Percentiles rank a stretch among this genome's conserved stretches.
Evolutionary conservation across 148 eudicot genomes (phyloP).

Genomic region (Euryodendron excelsum): DNA sequence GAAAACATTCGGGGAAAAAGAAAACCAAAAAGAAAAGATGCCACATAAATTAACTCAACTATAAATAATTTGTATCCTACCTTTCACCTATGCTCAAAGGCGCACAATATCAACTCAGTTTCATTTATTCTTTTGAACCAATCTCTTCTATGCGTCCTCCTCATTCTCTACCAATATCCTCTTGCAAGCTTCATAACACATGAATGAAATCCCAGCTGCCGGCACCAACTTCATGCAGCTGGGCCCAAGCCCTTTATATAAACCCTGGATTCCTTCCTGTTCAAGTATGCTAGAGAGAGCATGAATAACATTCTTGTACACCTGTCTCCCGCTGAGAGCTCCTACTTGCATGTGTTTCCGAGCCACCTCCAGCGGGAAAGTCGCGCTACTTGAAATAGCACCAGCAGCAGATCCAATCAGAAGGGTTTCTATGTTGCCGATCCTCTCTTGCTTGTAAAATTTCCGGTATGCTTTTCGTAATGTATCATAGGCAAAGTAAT

Average conservation of each 20-base stretch:
- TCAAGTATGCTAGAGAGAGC: constrained; percentile 77
- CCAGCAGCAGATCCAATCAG: constrained; percentile 92
- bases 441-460: constrained; percentile 64
- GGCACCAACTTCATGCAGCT: constrained; percentile 92
- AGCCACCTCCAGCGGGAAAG: constrained; percentile 96
- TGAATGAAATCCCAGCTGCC: constrained; percentile 96
- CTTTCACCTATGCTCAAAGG: neutral
- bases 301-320: constrained; percentile 75
- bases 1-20: neutral
- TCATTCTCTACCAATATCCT: constrained; percentile 80
- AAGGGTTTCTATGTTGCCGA: constrained; percentile 84
- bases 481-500: constrained; percentile 90
- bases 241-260: constrained; percentile 87
- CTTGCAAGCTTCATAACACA: constrained; percentile 98
- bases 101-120: neutral
- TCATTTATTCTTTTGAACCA: neutral
- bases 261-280: constrained; percentile 69
- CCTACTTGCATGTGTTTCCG: constrained; percentile 99
- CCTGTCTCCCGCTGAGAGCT: constrained; percentile 68
- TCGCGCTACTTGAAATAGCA: constrained; percentile 84
- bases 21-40: neutral
- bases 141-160: constrained; percentile 47
- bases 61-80: neutral
- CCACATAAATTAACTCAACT: neutral
- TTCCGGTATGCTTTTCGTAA: constrained; percentile 67